A percentile compares a stretch with the other conserved stretches of the same genome.
Conservation (phyloP, 805 yeast genomes). For the Lachancea quebecensis region DNA sequence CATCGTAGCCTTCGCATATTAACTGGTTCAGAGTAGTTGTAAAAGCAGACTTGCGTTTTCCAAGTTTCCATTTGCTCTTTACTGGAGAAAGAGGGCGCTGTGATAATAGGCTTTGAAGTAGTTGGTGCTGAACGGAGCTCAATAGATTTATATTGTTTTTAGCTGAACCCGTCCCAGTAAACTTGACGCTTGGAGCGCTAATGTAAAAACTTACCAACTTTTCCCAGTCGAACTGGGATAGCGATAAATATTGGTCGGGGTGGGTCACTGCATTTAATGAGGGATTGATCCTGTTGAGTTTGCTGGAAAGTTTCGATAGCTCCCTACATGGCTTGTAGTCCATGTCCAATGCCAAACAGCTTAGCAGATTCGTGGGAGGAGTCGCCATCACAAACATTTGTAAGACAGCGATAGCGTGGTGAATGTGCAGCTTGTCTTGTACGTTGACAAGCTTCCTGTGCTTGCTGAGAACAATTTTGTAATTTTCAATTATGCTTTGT, state of each 20-base stretch:
- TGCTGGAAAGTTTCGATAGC: slow-evolving; percentile 46
- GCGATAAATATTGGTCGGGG: slow-evolving; percentile 36
- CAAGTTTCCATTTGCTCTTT: slow-evolving; percentile 12
- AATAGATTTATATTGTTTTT: slow-evolving; percentile 18
- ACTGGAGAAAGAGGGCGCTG: slow-evolving; percentile 9
- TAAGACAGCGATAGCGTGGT: slow-evolving; percentile 31
- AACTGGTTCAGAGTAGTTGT: slow-evolving; percentile 14
- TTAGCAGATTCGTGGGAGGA: slow-evolving; percentile 48
- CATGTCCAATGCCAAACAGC: slow-evolving; percentile 72
- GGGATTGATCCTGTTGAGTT: slow-evolving; percentile 34
- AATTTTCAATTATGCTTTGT: slow-evolving; percentile 16
- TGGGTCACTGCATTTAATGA: slow-evolving; percentile 38
- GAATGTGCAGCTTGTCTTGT: slow-evolving; percentile 23
- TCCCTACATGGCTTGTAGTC: slow-evolving; percentile 57
- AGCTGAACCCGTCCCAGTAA: slow-evolving; percentile 6
- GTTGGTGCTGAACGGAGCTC: slow-evolving; percentile 1
- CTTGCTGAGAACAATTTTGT: slow-evolving; percentile 25
- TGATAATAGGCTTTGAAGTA: slow-evolving; percentile 9
- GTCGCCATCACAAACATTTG: slow-evolving; percentile 47
- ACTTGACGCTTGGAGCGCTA: slow-evolving; percentile 35
- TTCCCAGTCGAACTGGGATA: slow-evolving; percentile 31
- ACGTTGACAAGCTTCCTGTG: slow-evolving; percentile 21
- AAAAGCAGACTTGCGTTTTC: slow-evolving; percentile 12
- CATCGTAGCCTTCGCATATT: slow-evolving; percentile 20
- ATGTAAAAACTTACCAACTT: slow-evolving; percentile 36